phyloP scores from a whole-genome alignment of 2,329 filamentous ascomycete species.

The Fusarium sp. region DNA sequence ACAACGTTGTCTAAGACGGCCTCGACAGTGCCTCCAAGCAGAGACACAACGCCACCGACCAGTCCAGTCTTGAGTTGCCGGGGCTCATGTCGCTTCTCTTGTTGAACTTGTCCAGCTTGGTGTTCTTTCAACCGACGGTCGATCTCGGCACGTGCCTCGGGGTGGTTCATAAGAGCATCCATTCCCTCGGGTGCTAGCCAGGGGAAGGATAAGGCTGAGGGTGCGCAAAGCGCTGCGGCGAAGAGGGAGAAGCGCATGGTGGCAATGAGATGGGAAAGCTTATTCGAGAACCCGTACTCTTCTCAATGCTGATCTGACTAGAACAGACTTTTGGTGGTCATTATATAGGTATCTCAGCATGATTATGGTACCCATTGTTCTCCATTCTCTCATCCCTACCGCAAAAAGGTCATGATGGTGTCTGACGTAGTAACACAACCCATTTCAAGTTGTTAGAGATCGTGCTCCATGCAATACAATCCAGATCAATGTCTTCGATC shows the following conservation, averaged over 20 bases:
- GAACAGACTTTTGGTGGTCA: no score
- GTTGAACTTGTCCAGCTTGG: not conserved
- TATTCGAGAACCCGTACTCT: not conserved
- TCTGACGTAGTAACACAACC: conserved; percentile 14
- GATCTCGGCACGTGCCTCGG: conserved; percentile 25
- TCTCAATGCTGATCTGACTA: not conserved
- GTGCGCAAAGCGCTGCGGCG: conserved; percentile 14
- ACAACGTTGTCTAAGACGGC: conserved; percentile 19
- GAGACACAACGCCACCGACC: conserved; percentile 7
- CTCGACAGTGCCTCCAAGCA: conserved; percentile 25
- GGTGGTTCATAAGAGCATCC: conserved; percentile 21
- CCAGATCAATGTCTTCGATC: not conserved
- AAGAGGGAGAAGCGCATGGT: conserved; percentile 15
- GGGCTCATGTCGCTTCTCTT: not conserved
- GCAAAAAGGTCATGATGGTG: not conserved
- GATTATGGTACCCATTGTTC: not conserved
- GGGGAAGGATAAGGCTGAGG: conserved; percentile 20
- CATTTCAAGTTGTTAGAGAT: not conserved
- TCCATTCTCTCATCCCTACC: not conserved
- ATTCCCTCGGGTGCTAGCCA: conserved; percentile 22
- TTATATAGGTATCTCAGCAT: not conserved
- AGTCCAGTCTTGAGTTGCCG: conserved; percentile 9
- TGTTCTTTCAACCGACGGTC: conserved; percentile 21
- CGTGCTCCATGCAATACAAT: no score
- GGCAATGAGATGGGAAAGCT: no score